Conservation (phyloP, 2,329 filamentous ascomycete genomes). For the Emergomyces pasteurianus region DNA sequence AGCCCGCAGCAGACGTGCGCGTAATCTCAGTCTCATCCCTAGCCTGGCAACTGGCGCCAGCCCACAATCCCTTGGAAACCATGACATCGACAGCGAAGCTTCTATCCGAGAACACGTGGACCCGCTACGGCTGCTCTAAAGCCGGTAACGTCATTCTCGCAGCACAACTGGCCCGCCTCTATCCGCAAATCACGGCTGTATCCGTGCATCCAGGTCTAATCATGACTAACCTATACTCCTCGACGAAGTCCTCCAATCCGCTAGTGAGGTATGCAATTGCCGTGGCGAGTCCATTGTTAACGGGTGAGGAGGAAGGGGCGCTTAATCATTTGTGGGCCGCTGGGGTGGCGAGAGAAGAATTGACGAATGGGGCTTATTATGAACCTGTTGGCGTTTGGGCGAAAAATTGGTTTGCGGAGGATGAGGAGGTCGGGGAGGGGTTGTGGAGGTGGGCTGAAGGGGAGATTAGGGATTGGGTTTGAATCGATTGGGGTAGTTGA, state of each 20-base stretch:
- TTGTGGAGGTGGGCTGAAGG: slow-evolving; percentile 37
- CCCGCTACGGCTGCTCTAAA: slow-evolving; percentile 42
- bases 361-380: slow-evolving; percentile 32
- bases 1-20: slow-evolving; percentile 18
- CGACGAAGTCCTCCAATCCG: slow-evolving; percentile 17
- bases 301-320: slow-evolving; percentile 24
- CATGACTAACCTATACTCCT: slow-evolving; percentile 28
- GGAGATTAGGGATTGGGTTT: slow-evolving; percentile 14
- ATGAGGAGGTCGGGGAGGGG: slow-evolving; percentile 21
- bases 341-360: slow-evolving; percentile 18
- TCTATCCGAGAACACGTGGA: slow-evolving; percentile 27
- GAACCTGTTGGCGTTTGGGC: slow-evolving; percentile 26
- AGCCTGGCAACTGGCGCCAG: slow-evolving; percentile 24
- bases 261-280: slow-evolving; percentile 15
- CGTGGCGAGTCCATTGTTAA: slow-evolving; percentile 18
- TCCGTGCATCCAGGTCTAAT: slow-evolving; percentile 41
- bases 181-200: slow-evolving; percentile 32
- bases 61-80: slow-evolving; percentile 16
- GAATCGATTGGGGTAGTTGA: background rate
- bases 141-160: slow-evolving; percentile 39
- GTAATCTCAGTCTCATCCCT: slow-evolving; percentile 29
- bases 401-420: slow-evolving; percentile 20
- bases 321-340: slow-evolving; percentile 33
- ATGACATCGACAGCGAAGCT: slow-evolving; percentile 28
- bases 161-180: slow-evolving; percentile 33